Conservation (phyloP, 768 basidiomycete genomes). For the Mycena rebaudengoi region DNA sequence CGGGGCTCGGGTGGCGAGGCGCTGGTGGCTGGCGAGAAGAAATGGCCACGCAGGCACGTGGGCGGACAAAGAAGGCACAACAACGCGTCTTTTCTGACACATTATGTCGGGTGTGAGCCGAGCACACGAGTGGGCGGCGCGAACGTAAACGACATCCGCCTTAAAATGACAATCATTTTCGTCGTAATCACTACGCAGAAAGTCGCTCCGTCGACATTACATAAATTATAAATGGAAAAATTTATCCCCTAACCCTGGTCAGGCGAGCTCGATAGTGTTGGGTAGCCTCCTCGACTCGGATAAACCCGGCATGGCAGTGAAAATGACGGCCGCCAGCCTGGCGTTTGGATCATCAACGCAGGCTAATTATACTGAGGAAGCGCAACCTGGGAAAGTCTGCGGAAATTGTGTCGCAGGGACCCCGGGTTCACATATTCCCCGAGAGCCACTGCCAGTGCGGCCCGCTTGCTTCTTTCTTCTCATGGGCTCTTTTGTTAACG, state of each 20-base stretch:
- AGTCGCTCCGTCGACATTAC: no score
- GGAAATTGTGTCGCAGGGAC: conserved; percentile 5
- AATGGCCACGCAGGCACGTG: no score
- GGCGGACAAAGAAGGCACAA: no score
- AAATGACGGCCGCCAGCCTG: conserved; percentile 3
- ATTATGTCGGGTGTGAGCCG: no score
- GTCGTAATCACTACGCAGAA: no score
- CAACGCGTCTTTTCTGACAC: no score
- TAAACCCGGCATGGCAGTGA: neutral
- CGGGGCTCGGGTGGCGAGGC: no score
- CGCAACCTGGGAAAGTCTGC: conserved; percentile 3
- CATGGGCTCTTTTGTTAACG: conserved; percentile 4
- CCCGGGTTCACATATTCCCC: conserved; percentile 1
- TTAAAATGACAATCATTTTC: no score
- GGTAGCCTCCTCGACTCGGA: conserved; percentile 3
- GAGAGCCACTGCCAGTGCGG: conserved; percentile 7
- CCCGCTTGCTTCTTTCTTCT: conserved; percentile 15
- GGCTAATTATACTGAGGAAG: conserved; percentile 8
- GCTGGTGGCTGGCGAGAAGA: no score
- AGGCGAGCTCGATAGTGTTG: neutral
- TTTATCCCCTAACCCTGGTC: neutral
- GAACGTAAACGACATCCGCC: no score
- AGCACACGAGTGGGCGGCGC: no score
- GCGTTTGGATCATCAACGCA: neutral
- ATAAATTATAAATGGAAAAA: no score